These are phyloP conservation scores for Beauveria bassiana DNA, from an alignment of 2,329 filamentous ascomycete species.

Conservation along the genomic window DNA sequence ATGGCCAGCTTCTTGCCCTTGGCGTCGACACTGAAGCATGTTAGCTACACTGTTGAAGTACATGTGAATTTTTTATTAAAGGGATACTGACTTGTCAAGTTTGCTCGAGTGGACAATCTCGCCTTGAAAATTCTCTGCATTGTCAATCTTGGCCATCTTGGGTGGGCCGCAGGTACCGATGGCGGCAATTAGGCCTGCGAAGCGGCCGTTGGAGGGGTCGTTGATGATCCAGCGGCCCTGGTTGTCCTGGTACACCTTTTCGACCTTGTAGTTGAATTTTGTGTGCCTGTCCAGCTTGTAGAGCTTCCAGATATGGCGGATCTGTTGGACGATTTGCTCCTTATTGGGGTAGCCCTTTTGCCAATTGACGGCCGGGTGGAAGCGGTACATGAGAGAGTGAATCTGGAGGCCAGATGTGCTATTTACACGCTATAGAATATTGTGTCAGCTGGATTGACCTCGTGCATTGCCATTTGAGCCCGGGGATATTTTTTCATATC, in stretches of 20 bases:
- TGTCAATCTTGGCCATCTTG: conserved; percentile 62
- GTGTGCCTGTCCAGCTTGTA: conserved; percentile 67
- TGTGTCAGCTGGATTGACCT: not conserved
- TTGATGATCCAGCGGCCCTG: conserved; percentile 73
- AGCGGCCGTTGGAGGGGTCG: conserved; percentile 58
- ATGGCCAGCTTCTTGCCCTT: conserved; percentile 69
- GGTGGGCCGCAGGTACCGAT: conserved; percentile 75
- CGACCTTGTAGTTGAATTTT: conserved; percentile 61
- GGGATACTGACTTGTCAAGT: conserved; percentile 48
- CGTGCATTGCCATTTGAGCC: not conserved
- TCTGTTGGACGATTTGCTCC: conserved; percentile 65
- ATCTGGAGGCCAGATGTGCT: conserved; percentile 77
- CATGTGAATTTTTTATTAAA: not conserved
- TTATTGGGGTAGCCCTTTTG: conserved; percentile 68
- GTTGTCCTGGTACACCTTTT: conserved; percentile 60
- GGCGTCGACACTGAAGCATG: conserved; percentile 48
- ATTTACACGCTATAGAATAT: conserved; percentile 56
- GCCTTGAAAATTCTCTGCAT: conserved; percentile 66
- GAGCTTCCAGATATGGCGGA: conserved; percentile 63
- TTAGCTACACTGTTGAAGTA: conserved; percentile 15
- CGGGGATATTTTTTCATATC: not conserved
- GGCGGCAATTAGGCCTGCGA: conserved; percentile 71
- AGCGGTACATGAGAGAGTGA: conserved; percentile 80
- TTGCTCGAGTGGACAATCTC: conserved; percentile 68
- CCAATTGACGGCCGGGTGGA: conserved; percentile 74